Evolutionary conservation across 495 filamentous ascomycete genomes (phyloP).

Genomic region (Aspergillus coremiiformis): DNA sequence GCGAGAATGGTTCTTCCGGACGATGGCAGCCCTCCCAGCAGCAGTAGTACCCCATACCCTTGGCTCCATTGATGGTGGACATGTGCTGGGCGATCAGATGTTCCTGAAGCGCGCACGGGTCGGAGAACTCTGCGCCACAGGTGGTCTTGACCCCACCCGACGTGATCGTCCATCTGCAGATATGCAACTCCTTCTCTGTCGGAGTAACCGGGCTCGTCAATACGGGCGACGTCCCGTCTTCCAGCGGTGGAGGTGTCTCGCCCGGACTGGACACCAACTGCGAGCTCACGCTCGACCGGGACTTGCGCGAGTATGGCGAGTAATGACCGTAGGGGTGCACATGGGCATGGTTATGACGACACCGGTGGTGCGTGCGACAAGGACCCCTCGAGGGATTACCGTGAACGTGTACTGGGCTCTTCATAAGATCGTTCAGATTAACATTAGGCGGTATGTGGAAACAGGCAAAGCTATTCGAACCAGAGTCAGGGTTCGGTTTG

Average conservation of each 20-base stretch:
- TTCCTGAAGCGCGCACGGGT: constrained; percentile 35
- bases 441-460: constrained; percentile 18
- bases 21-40: constrained; percentile 43
- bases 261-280: constrained; percentile 34
- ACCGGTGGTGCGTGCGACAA: constrained; percentile 34
- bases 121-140: constrained; percentile 32
- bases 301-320: constrained; percentile 37
- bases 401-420: constrained; percentile 24
- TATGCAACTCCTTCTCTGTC: constrained; percentile 26
- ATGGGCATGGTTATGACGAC: constrained; percentile 33
- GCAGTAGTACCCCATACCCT: constrained; percentile 43
- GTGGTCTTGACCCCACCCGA: constrained; percentile 24
- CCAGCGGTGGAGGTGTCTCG: constrained; percentile 40
- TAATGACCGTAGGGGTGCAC: constrained; percentile 24
- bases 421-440: constrained; percentile 16
- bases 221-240: constrained; percentile 31
- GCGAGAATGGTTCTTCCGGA: constrained; percentile 41
- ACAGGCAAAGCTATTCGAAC: constrained; percentile 22
- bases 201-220: constrained; percentile 35
- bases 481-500: constrained; percentile 10
- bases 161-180: constrained; percentile 33
- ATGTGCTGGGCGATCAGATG: constrained; percentile 37
- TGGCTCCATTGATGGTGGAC: constrained; percentile 36
- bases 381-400: constrained; percentile 20
- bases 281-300: constrained; percentile 38